Conservation (phyloP, 2,329 filamentous ascomycete species). For the Sporothrix protearum region DNA sequence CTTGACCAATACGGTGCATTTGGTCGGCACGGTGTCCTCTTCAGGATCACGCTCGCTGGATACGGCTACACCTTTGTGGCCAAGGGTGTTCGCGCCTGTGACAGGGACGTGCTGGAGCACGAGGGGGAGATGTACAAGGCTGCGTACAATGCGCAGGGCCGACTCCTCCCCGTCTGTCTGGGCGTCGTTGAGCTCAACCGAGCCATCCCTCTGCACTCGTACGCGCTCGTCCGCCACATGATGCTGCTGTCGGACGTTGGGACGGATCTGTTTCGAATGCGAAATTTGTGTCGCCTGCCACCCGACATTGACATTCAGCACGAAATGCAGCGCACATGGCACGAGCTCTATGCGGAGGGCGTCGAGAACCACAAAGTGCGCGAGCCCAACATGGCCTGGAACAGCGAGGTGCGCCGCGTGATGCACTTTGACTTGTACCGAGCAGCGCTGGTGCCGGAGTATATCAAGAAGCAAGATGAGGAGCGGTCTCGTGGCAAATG, state of each 20-base stretch:
- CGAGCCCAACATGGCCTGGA: conserved; percentile 10
- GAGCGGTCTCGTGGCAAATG: not conserved
- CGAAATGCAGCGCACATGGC: not conserved
- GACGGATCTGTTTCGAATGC: not conserved
- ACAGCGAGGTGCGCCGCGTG: not conserved
- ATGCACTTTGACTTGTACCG: conserved; percentile 19
- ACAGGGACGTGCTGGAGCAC: not conserved
- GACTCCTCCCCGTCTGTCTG: conserved; percentile 10
- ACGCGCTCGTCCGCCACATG: conserved; percentile 7
- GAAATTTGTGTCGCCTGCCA: not conserved
- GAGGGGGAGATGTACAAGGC: not conserved
- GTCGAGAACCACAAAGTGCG: not conserved
- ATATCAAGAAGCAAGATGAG: not conserved
- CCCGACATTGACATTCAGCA: not conserved
- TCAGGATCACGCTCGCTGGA: conserved; percentile 2
- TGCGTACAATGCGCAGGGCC: conserved; percentile 4
- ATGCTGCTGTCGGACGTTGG: conserved; percentile 18
- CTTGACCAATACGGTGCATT: not conserved
- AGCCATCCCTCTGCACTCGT: conserved; percentile 3
- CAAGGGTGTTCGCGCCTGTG: conserved; percentile 10
- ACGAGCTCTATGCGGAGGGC: conserved; percentile 1
- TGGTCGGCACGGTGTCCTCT: conserved; percentile 17
- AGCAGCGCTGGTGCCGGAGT: not conserved
- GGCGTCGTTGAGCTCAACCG: not conserved
- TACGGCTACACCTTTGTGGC: conserved; percentile 19